Percentiles rank a stretch among this genome's conserved stretches.
phyloP scores from a whole-genome alignment of 2,329 filamentous ascomycete genomes.

The Aureobasidium sp. region DNA sequence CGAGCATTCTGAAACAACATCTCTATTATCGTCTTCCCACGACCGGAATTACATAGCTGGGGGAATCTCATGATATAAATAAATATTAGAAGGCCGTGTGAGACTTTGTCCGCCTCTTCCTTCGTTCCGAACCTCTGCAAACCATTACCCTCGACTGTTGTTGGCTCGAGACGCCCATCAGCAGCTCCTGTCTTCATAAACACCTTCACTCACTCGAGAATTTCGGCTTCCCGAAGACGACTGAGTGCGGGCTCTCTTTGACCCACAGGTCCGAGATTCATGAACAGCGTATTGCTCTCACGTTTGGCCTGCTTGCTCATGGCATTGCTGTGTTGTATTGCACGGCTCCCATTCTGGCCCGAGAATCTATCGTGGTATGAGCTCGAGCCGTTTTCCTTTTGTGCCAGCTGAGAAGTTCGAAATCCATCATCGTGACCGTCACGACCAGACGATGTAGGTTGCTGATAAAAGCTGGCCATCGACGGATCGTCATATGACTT shows the following conservation, averaged over 20 bases:
- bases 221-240: conserved; percentile 2
- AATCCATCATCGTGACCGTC: not conserved
- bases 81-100: too few species aligned
- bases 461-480: conserved; percentile 38
- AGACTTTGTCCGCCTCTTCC: too few species aligned
- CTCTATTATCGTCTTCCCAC: too few species aligned
- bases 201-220: not conserved
- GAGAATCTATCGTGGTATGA: not conserved
- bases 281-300: conserved; percentile 15
- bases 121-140: too few species aligned
- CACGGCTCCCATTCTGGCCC: not conserved
- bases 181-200: too few species aligned
- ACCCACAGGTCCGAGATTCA: conserved; percentile 5
- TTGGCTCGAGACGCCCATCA: too few species aligned
- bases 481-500: conserved; percentile 63
- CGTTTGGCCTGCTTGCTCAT: conserved; percentile 15
- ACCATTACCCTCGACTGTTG: too few species aligned
- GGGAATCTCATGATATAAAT: too few species aligned
- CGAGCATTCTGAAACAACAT: too few species aligned
- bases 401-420: not conserved
- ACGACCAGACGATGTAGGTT: not conserved
- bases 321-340: not conserved
- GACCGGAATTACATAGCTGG: too few species aligned
- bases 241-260: conserved; percentile 5
- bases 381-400: not conserved